These are phyloP conservation scores for Phytophthora gonapodyides DNA, from an alignment of 352 stramenopile genomes.

Conservation along the genomic window DNA sequence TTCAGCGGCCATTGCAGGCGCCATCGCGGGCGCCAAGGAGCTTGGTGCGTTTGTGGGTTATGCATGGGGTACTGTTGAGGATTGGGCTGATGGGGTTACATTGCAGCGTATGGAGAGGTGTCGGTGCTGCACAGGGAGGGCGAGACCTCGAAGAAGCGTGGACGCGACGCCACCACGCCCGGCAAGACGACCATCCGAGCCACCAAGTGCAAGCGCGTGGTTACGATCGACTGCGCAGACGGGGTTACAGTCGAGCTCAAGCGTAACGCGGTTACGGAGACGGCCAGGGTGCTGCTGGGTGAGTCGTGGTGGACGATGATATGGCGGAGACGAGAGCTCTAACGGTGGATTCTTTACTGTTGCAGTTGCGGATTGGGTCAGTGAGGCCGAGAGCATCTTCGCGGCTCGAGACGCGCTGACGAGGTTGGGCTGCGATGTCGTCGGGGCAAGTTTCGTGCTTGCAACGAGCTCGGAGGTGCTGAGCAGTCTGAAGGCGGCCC, in stretches of 20 bases:
- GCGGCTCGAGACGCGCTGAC: slow-evolving; percentile 49
- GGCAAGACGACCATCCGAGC: slow-evolving; percentile 12
- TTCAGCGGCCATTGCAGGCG: slow-evolving; percentile 47
- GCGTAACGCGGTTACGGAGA: slow-evolving; percentile 25
- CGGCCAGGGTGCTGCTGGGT: slow-evolving; percentile 41
- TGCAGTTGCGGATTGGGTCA: slow-evolving; percentile 63
- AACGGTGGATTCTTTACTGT: background rate
- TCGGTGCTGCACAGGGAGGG: slow-evolving; percentile 31
- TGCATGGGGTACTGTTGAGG: background rate
- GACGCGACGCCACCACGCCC: slow-evolving; percentile 7
- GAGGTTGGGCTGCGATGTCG: slow-evolving; percentile 46
- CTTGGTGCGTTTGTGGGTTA: slow-evolving; percentile 31
- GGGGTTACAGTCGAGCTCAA: slow-evolving; percentile 39
- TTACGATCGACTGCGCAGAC: slow-evolving; percentile 31
- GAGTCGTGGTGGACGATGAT: background rate
- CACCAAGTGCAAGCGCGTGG: slow-evolving; percentile 33
- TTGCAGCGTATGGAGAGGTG: slow-evolving; percentile 51
- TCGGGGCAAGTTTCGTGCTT: slow-evolving; percentile 55
- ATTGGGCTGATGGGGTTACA: background rate
- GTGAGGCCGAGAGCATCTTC: slow-evolving; percentile 44
- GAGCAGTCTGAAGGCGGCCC: slow-evolving; percentile 37
- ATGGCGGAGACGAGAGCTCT: background rate
- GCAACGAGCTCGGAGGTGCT: slow-evolving; percentile 45
- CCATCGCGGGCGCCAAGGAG: slow-evolving; percentile 47
- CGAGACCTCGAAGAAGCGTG: slow-evolving; percentile 6